Evolutionary conservation across 148 eudicot species (phyloP), one percentile per base, ranked within the genome.

Genomic region (Suaeda aralocaspica): DNA sequence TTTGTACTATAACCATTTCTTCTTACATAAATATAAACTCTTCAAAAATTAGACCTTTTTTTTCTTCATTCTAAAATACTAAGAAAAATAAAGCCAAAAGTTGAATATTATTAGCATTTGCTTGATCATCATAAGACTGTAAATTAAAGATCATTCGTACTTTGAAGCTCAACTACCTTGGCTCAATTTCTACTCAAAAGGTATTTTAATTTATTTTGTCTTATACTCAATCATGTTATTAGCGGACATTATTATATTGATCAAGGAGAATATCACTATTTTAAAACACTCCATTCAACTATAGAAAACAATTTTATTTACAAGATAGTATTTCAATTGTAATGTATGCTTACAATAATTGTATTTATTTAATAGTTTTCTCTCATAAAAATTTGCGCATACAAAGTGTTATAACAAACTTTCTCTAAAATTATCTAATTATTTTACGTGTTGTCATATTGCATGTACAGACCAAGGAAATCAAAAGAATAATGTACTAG

Each of bases 401-500:
- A n/a, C n/a, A n/a, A n/a, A n/a, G n/a, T 39, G 5, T 39, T 39
- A 4, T 39, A 39, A 39, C 13, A 49, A 18, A 4, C 19, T 21
- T 6, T 19, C 9, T 8, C 19, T 2, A 49, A 49, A 2, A 18
- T 49, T 21, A 18, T 19, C 19, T 49, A 49, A 14, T 19, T 5
- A 4, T 39, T 39, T 49, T 19, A 49, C 19, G 19, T 46, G 50
- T 46, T 13, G n/a, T n/a, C n/a, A n/a, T 14, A 9, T 31, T 4
- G 24, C 11, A 22, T 53, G 1, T 18, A 18, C 10, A 72, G 80
- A 19, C 34, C 68, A 62, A 53, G 60, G 64, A 50, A 59, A 83
- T 84, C 84, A 51, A 86, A 85, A 57, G 82, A 84, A 36, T 82
- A 83, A 45, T 71, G 86, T 72, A 77, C 67, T 80, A 0, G 84